Evolutionary conservation across 202 grass and related monocot genomes (phyloP).

Genomic region (Eragrostis tef): DNA sequence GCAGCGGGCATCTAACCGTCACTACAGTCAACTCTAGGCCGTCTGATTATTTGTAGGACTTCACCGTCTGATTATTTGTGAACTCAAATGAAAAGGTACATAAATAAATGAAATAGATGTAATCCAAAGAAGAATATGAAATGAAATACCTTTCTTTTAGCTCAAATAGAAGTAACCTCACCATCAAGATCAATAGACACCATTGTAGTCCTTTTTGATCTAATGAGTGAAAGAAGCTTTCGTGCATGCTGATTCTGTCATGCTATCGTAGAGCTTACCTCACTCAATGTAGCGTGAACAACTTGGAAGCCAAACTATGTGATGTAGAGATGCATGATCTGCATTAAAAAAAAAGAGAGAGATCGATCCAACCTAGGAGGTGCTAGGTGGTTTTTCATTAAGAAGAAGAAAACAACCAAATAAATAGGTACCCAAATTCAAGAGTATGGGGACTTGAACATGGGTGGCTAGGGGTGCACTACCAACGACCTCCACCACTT

Average conservation of each 20-base stretch:
- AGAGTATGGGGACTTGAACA: no score
- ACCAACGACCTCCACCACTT: no score
- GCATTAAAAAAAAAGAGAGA: no score
- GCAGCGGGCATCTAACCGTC: slow-evolving; percentile 32
- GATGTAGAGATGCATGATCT: slow-evolving; percentile 20
- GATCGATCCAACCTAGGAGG: no score
- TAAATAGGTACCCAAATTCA: no score
- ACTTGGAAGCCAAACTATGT: slow-evolving; percentile 32
- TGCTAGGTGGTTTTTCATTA: no score
- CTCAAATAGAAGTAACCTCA: not conserved
- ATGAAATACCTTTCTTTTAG: no score
- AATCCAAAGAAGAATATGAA: not conserved
- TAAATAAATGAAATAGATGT: not conserved
- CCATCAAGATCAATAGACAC: not conserved
- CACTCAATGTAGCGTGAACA: slow-evolving; percentile 26
- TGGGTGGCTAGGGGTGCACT: no score
- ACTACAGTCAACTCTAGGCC: slow-evolving; percentile 13
- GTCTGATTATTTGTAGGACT: no score
- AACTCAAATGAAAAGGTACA: no score
- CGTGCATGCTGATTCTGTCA: slow-evolving; percentile 32
- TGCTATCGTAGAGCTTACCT: slow-evolving; percentile 55
- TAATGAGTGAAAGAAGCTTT: not conserved
- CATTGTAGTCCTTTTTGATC: not conserved
- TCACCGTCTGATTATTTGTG: not conserved
- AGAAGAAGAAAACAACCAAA: no score